A percentile compares a stretch with the other conserved stretches of the same genome.
Conservation (phyloP, 306 rosid species). For the Clitoria ternatea region DNA sequence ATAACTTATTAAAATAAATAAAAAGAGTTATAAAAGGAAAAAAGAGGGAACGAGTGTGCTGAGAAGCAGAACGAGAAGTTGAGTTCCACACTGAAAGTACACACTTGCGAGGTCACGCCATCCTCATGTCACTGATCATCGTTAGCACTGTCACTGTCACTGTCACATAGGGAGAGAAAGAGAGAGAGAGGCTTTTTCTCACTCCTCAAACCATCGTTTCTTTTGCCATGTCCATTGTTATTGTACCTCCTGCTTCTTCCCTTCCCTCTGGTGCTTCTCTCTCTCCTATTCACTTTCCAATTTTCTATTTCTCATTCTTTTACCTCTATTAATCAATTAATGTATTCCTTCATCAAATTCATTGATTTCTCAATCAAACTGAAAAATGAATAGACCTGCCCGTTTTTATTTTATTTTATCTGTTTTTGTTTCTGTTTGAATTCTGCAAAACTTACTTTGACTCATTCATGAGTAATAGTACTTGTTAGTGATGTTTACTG, state of each 20-base stretch:
- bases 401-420: background rate
- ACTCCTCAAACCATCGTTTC: background rate
- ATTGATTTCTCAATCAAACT: background rate
- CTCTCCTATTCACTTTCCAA: background rate
- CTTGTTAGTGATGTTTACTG: too few relatives aligned
- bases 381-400: too few relatives aligned
- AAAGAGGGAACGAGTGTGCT: too few relatives aligned
- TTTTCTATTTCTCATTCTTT: background rate
- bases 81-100: too few relatives aligned
- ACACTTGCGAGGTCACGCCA: too few relatives aligned
- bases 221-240: background rate
- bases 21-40: too few relatives aligned
- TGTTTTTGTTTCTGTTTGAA: background rate
- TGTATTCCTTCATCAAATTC: too few relatives aligned
- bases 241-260: background rate
- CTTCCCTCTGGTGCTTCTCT: constrained; percentile 5
- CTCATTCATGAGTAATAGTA: background rate
- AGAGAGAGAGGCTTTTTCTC: background rate
- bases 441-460: background rate
- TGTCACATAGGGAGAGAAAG: background rate
- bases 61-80: background rate
- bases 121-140: background rate
- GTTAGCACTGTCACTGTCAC: background rate
- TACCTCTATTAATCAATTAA: too few relatives aligned
- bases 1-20: too few relatives aligned